Conservation (phyloP, 2,329 filamentous ascomycete species). For the Botrytis byssoidea region DNA sequence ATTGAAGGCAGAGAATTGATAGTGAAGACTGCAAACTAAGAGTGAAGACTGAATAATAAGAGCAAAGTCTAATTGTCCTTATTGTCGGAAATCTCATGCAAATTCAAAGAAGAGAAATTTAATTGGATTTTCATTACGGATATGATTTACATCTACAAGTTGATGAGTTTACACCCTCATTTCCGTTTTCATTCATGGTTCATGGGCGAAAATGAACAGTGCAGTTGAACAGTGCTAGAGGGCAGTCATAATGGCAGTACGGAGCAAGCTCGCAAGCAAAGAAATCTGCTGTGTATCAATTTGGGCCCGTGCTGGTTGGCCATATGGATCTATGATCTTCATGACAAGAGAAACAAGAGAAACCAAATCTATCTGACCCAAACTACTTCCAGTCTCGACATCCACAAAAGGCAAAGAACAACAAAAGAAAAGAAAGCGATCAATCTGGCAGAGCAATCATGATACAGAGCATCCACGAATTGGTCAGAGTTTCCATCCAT, state of each 20-base stretch:
- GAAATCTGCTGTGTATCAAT: neutral
- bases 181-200: constrained; percentile 1
- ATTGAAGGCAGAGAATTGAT: neutral
- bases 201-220: neutral
- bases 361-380: neutral
- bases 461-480: neutral
- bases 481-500: neutral
- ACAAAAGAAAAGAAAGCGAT: neutral
- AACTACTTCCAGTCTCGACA: neutral
- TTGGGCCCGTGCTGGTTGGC: neutral
- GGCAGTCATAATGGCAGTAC: neutral
- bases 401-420: neutral
- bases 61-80: neutral
- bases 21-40: neutral
- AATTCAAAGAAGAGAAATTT: neutral
- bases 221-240: constrained; percentile 1
- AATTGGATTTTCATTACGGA: neutral
- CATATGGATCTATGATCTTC: neutral
- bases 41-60: neutral
- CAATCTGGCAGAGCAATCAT: neutral
- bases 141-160: neutral
- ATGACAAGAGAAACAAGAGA: neutral
- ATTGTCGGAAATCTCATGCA: neutral
- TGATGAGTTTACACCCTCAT: neutral
- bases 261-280: no score